These are phyloP conservation scores for Leccinum fallax DNA, from an alignment of 1,284 basidiomycete genomes.

Conservation along the genomic window DNA sequence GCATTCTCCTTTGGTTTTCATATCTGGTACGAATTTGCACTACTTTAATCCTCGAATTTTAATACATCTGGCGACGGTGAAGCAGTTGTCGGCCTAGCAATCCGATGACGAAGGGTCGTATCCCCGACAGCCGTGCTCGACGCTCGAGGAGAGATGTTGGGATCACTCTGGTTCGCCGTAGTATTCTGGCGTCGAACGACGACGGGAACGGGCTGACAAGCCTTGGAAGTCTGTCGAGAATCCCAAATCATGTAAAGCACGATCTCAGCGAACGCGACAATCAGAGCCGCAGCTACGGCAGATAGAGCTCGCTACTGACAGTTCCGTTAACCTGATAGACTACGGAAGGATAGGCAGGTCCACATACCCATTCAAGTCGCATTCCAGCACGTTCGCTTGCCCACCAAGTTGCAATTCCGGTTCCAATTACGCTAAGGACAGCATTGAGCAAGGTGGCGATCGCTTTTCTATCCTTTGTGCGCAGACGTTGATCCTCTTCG, in stretches of 20 bases:
- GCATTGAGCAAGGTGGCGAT: conserved; percentile 72
- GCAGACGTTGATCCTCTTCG: conserved; percentile 41
- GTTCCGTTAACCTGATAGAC: conserved; percentile 10
- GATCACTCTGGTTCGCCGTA: conserved; percentile 19
- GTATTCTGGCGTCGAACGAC: conserved; percentile 38
- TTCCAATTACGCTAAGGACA: conserved; percentile 65
- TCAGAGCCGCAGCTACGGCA: conserved; percentile 56
- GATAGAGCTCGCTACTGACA: conserved; percentile 58
- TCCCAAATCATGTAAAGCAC: conserved; percentile 74
- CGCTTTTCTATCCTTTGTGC: conserved; percentile 58
- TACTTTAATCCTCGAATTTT: not conserved
- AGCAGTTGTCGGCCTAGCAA: not conserved
- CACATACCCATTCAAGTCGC: conserved; percentile 68
- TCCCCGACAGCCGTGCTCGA: conserved; percentile 24
- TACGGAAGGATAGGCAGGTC: not conserved
- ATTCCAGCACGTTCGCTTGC: conserved; percentile 63
- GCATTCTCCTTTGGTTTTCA: not conserved
- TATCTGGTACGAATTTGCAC: not conserved
- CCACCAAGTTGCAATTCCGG: conserved; percentile 71
- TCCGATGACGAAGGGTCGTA: conserved; percentile 28
- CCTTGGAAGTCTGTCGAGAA: conserved; percentile 42
- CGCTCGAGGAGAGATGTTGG: conserved; percentile 13
- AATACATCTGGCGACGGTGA: not conserved
- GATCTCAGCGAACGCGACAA: conserved; percentile 68
- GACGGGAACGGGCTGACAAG: conserved; percentile 21